These are phyloP conservation scores for Coemansia sp. DNA, from an alignment of 192 early-diverging fungal genomes.

Conservation along the genomic window DNA sequence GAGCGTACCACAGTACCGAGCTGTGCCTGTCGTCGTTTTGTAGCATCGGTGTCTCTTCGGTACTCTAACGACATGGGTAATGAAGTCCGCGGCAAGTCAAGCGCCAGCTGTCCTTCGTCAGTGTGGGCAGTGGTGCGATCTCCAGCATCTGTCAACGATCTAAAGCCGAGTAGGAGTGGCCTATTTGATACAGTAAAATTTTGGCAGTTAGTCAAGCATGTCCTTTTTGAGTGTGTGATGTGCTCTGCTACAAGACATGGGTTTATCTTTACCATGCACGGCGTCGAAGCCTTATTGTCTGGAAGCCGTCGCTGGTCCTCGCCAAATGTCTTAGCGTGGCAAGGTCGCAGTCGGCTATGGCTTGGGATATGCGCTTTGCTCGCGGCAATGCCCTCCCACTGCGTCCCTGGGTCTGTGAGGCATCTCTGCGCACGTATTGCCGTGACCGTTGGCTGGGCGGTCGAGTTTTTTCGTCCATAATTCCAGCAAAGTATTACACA, in stretches of 20 bases:
- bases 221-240: background rate
- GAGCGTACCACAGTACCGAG: constrained; percentile 52
- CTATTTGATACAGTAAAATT: constrained; percentile 2
- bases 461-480: constrained; percentile 2
- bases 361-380: constrained; percentile 42
- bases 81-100: constrained; percentile 37
- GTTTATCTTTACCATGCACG: constrained; percentile 31
- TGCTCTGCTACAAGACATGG: background rate
- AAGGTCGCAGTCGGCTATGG: constrained; percentile 34
- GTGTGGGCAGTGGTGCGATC: constrained; percentile 20
- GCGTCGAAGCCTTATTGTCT: constrained; percentile 37
- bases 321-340: constrained; percentile 44
- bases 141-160: constrained; percentile 29
- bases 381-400: constrained; percentile 16
- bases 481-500: background rate
- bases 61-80: constrained; percentile 33
- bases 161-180: constrained; percentile 51
- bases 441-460: background rate
- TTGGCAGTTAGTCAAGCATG: background rate
- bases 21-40: constrained; percentile 55
- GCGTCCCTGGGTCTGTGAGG: background rate
- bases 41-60: constrained; percentile 27
- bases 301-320: constrained; percentile 37
- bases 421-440: background rate
- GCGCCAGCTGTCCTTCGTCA: constrained; percentile 47